Evolutionary conservation across 1,139 yeast genomes (phyloP), one percentile per base, ranked within the genome.

Genomic region (Yamadazyma atmosphaerica): DNA sequence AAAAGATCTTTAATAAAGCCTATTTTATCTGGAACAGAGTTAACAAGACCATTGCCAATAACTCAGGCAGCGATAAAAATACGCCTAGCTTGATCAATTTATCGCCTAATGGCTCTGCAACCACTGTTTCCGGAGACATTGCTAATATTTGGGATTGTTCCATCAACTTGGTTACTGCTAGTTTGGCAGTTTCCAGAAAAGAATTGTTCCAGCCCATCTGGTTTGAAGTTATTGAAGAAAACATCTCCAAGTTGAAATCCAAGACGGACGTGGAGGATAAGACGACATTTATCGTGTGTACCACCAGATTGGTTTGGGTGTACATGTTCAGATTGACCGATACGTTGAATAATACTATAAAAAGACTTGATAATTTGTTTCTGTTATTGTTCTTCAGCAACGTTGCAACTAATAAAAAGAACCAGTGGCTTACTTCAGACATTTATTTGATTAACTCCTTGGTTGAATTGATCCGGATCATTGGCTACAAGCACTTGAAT

Each of bases 321-420:
- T 92, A 86, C 54, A 65, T 90, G 23, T 87, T 84, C 58, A 72
- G 98, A 43, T 80, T 90, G 46, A 78, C 95, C 0, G 98, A 94
- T 51, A 85, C 97, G 0, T 67, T 90, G 49, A 90, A 90, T 56
- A 84, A 86, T 43, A 89, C 96, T 0, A 80, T 90, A 2, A 83
- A 88, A 56, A 54, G 60, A 46, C 54, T 65, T 49, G 68, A 72
- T 43, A 58, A 63, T 4, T 63, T 92, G 22, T 79, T 83, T 51
- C 76, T 77, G 36, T 50, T 79, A 6, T 58, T 84, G 30, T 68
- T 86, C 35, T 74, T 82, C 42, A 65, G 68, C 11, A 65, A 69
- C 4, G 52, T 52, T 13, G 61, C 60, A 3, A 56, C 63, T 11
- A 66, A 64, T 38, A 82, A 81, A 47, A 89, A 87, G 53, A 80